Percentiles rank a stretch among this genome's conserved stretches.
These are phyloP conservation scores for Podospora conica DNA, from an alignment of 495 filamentous ascomycete species.

Conservation along the genomic window DNA sequence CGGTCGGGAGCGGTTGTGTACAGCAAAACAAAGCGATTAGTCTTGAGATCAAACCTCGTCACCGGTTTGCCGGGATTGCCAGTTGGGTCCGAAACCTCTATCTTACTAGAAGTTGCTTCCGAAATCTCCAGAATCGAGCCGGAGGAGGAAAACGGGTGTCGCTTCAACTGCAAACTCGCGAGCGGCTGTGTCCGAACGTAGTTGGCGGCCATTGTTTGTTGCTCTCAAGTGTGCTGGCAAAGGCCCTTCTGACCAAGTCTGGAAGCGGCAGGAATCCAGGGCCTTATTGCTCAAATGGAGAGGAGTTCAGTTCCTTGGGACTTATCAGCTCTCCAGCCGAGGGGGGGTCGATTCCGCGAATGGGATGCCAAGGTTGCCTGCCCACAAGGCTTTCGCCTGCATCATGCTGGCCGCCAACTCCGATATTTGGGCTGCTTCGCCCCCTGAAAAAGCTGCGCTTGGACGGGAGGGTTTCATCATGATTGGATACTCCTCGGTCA, in stretches of 20 bases:
- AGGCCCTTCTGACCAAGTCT: neutral
- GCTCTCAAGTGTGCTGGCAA: neutral
- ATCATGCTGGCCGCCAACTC: neutral
- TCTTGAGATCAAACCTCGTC: neutral
- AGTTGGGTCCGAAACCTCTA: neutral
- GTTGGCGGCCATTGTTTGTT: neutral
- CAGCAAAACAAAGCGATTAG: neutral
- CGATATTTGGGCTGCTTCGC: neutral
- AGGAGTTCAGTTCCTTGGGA: neutral
- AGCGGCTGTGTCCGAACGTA: neutral
- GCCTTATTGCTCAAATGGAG: neutral
- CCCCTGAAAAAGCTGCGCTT: neutral
- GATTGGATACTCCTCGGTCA: neutral
- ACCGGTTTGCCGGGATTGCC: neutral
- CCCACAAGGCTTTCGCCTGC: neutral
- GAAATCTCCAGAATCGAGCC: neutral
- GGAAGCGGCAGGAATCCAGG: neutral
- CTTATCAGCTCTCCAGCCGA: neutral
- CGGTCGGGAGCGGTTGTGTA: neutral
- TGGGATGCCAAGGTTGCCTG: neutral
- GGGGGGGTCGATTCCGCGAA: neutral
- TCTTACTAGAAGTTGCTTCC: neutral
- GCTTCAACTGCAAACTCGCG: neutral
- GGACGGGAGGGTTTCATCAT: neutral
- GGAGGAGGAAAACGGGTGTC: neutral